phyloP scores from a whole-genome alignment of 1,139 yeast species.

The Citeromyces hawaiiensis region DNA sequence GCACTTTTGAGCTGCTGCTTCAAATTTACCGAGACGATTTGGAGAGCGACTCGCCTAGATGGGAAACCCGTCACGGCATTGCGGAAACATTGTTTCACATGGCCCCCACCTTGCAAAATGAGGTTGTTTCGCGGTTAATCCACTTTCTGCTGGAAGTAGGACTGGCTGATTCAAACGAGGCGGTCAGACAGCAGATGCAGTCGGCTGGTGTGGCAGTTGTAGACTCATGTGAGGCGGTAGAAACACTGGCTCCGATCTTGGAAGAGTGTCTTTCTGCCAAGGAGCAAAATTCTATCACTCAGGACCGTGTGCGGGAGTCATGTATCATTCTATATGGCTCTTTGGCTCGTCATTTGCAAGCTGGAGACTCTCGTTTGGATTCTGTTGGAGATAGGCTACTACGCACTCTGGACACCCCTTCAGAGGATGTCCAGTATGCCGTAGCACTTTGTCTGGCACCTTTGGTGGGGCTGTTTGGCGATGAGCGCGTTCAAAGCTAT shows the following conservation, averaged over 20 bases:
- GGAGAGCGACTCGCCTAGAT: constrained; percentile 12
- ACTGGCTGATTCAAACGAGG: constrained; percentile 58
- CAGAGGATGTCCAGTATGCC: constrained; percentile 81
- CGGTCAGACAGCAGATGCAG: constrained; percentile 73
- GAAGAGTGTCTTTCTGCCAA: constrained; percentile 42
- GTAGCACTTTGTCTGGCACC: constrained; percentile 81
- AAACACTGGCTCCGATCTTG: constrained; percentile 62
- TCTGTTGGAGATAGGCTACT: constrained; percentile 59
- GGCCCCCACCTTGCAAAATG: constrained; percentile 30
- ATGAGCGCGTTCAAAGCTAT: constrained; percentile 32
- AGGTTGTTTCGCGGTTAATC: constrained; percentile 32
- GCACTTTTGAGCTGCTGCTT: constrained; percentile 18
- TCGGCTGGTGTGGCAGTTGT: constrained; percentile 79
- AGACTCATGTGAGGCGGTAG: constrained; percentile 28
- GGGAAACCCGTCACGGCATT: constrained; percentile 78
- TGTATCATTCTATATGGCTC: constrained; percentile 82
- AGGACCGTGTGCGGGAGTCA: constrained; percentile 62
- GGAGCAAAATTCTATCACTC: constrained; percentile 30
- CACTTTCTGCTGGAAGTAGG: constrained; percentile 51
- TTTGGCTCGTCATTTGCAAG: constrained; percentile 65
- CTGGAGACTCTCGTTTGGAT: constrained; percentile 49
- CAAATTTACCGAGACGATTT: constrained; percentile 30
- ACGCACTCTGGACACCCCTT: constrained; percentile 71
- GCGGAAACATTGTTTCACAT: constrained; percentile 55
- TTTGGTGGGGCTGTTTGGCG: constrained; percentile 43